Base-by-base conservation (phyloP, 805 yeast species). In the Allodekkera sacchari region DNA sequence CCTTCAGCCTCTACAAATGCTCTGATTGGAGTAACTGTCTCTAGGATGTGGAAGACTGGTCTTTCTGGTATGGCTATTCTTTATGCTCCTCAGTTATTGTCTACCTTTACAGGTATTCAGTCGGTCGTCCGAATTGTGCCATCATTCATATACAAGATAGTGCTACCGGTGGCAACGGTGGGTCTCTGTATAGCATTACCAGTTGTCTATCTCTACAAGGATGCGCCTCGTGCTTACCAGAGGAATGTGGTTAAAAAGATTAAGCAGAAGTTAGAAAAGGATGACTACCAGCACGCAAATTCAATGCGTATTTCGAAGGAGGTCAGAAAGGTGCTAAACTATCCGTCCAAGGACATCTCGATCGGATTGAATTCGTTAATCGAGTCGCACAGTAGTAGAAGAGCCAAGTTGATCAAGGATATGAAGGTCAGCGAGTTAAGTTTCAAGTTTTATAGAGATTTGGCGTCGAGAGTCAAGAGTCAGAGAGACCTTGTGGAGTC, bases 211-310 rank as follows among this genome's bases (percentile, higher is more conserved):
- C 52, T 87, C 35, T 60, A 85, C 13, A 64, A 67, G 37, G 97
- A 92, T 53, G 74, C 94, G 10, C 96, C 96, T 3, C 73, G 80
- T 45, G 95, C 96, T 0, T 74, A 84, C 45, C 94, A 95, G 13
- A 65, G 85, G 42, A 87, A 87, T 36, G 68, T 85, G 36, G 85
- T 92, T 0, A 64, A 68, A 29, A 84, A 82, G 54, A 71, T 89
- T 42, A 71, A 70, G 40, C 50, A 50, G 6, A 81, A 79, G 46
- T 62, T 92, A 21, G 64, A 64, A 25, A 71, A 69, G 11, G 56
- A 76, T 43, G 96, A 88, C 38, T 92, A 87, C 47, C 76, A 83
- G 9, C 92, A 82, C 44, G 46, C 64, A 27, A 89, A 88, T 51
- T 76, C 95, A 1, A 70, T 68, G 29, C 67, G 98, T 38, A 71